phyloP scores from a whole-genome alignment of 768 basidiomycete genomes.

The Russula foetens region DNA sequence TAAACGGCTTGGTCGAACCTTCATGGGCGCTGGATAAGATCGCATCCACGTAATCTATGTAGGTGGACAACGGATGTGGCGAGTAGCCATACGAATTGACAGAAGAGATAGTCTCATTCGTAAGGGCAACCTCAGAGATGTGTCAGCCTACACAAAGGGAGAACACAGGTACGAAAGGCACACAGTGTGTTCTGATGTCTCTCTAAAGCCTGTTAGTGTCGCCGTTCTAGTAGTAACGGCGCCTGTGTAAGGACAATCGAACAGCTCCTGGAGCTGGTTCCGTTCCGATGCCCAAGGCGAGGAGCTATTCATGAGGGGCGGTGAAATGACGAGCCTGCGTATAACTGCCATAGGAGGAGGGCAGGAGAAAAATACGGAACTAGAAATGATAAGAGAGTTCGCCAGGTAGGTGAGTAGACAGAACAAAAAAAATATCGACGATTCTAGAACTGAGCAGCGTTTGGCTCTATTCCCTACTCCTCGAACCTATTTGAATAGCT shows the following conservation, averaged over 20 bases:
- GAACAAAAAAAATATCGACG: constrained; percentile 6
- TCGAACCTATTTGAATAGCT: constrained; percentile 60
- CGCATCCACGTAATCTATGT: constrained; percentile 53
- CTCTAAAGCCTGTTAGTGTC: constrained; percentile 61
- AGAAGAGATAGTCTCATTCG: constrained; percentile 44
- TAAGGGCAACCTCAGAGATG: constrained; percentile 49
- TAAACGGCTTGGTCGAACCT: constrained; percentile 47
- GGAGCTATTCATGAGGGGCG: constrained; percentile 69
- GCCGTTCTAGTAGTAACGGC: constrained; percentile 78
- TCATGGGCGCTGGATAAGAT: constrained; percentile 35
- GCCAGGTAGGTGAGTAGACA: neutral
- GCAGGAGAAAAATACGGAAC: neutral
- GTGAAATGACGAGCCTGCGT: constrained; percentile 46
- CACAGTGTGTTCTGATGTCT: constrained; percentile 57
- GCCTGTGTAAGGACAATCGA: constrained; percentile 58
- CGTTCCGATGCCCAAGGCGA: constrained; percentile 75
- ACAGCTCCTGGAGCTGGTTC: constrained; percentile 55
- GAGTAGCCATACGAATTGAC: constrained; percentile 87
- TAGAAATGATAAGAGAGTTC: neutral
- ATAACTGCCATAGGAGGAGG: constrained; percentile 44
- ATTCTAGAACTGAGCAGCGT: constrained; percentile 1
- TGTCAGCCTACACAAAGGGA: neutral
- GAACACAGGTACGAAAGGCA: constrained; percentile 15
- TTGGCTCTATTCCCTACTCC: neutral
- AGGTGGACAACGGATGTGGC: constrained; percentile 59